Evolutionary conservation across 768 basidiomycete genomes (phyloP), one percentile per base, ranked within the genome.

Genomic region (Macrolepiota fuliginosa): DNA sequence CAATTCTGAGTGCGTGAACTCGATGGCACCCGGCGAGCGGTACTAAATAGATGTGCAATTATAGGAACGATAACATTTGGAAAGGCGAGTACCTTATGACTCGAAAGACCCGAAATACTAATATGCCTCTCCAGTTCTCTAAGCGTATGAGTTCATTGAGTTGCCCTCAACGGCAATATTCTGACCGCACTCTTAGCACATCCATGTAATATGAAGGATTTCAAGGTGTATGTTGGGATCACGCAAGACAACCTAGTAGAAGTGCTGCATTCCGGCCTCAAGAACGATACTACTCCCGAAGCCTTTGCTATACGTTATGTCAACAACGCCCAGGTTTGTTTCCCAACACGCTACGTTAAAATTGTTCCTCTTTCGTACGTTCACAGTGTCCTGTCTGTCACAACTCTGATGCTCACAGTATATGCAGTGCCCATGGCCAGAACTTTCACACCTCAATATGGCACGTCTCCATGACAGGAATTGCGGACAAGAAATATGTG

Each of bases 161-260:
- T 27, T 5, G 46, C 46, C 54, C 51, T 19, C 62, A 1, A 46
- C 56, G 32, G 53, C 55, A 54, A 37, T 29, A 39, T 45, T 37
- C 62, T 61, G 50, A 66, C n/a, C 19, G 46, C 12, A 62, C 15
- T 62, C n/a, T 62, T 22, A 92, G 91, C 82, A 19, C 91, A 92
- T 72, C 90, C 90, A 35, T 93, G 92, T 69, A 92, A 92, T 67
- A 87, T 90, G 86, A 91, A 90, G 69, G 89, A 92, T 59, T 89
- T 93, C 77, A 88, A 87, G 70, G 68, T 92, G 11, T 86, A 83
- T 61, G 82, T 87, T 19, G 92, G 91, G 5, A 73, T 81, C 40
- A 79, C 81, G 24, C 79, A 83, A 62, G 86, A 90, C 65, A 81
- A 83, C 67, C 82, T 93, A 83, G 83, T 77, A 2, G 85, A 92